Conservation (phyloP, 2,329 filamentous ascomycete species). For the Pyricularia sp. region DNA sequence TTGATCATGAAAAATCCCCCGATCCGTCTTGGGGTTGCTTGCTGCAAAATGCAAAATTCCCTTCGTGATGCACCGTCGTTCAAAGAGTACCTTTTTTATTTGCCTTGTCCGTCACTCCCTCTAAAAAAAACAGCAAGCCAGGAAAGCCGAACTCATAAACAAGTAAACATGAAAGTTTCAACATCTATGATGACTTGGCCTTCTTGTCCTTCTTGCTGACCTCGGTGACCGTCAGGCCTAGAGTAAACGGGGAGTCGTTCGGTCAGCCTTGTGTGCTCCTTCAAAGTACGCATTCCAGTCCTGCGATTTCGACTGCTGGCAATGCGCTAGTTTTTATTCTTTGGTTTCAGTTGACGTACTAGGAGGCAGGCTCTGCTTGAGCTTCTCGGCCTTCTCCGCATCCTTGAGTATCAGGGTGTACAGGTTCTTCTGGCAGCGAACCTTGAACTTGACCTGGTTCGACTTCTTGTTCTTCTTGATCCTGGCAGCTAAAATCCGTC, state of each 20-base stretch:
- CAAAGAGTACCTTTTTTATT: not conserved
- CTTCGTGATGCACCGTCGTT: not conserved
- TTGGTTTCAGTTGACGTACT: conserved; percentile 49
- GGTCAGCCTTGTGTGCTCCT: conserved; percentile 9
- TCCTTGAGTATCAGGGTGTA: conserved; percentile 99
- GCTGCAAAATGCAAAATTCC: not conserved
- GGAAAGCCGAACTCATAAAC: not conserved
- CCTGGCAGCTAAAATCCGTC: conserved; percentile 56
- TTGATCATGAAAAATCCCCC: not conserved
- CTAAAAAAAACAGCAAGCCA: not conserved
- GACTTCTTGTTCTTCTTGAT: conserved; percentile 93
- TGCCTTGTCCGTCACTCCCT: not conserved
- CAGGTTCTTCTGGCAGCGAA: conserved; percentile 91
- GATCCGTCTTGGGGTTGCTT: not conserved
- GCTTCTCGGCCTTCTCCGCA: conserved; percentile 98
- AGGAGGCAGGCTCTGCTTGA: conserved; percentile 97
- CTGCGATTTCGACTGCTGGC: not conserved
- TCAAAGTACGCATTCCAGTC: not conserved
- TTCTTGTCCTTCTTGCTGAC: conserved; percentile 52
- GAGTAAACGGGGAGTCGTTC: not conserved
- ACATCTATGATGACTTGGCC: conserved; percentile 27
- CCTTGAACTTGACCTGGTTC: conserved; percentile 99
- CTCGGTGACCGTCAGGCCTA: conserved; percentile 45
- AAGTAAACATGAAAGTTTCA: conserved; percentile 1
- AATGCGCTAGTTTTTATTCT: not conserved